A percentile compares a stretch with the other conserved stretches of the same genome.
phyloP scores from a whole-genome alignment of 1,139 yeast genomes.

The Nakaseomyces sp. region DNA sequence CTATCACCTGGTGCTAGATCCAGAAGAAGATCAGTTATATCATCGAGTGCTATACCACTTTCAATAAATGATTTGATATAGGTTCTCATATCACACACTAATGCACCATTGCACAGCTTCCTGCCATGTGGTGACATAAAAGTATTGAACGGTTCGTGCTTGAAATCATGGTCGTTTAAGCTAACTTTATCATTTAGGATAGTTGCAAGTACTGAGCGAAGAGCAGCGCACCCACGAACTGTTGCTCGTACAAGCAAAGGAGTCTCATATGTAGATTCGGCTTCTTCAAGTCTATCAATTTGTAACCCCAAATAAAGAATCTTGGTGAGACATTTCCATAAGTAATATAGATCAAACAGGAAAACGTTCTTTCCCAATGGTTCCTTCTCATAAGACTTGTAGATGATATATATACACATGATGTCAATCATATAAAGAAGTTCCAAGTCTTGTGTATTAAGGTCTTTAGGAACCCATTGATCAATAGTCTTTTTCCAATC shows the following conservation, averaged over 20 bases:
- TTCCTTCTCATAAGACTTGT: conserved; percentile 39
- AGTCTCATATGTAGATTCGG: conserved; percentile 34
- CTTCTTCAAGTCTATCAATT: conserved; percentile 53
- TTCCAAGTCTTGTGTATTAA: conserved; percentile 36
- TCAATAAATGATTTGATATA: conserved; percentile 40
- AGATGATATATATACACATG: conserved; percentile 43
- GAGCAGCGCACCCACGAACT: conserved; percentile 54
- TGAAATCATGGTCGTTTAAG: conserved; percentile 41
- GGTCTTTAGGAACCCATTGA: conserved; percentile 46
- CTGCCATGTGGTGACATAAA: conserved; percentile 58
- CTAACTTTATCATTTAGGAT: conserved; percentile 42
- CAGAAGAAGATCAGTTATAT: conserved; percentile 45
- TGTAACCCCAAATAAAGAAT: conserved; percentile 50
- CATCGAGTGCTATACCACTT: conserved; percentile 38
- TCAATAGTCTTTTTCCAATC: conserved; percentile 36
- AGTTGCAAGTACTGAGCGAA: conserved; percentile 53
- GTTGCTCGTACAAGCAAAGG: conserved; percentile 46
- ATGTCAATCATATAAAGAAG: conserved; percentile 46
- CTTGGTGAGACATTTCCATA: conserved; percentile 59
- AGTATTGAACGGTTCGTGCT: conserved; percentile 45
- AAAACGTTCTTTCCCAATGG: conserved; percentile 46
- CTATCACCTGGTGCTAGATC: conserved; percentile 58
- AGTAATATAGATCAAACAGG: conserved; percentile 42
- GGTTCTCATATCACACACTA: conserved; percentile 47
- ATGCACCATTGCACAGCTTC: conserved; percentile 46